Evolutionary conservation across 345 rosid genomes (phyloP).

Genomic region (Excoecaria cochinchinensis): DNA sequence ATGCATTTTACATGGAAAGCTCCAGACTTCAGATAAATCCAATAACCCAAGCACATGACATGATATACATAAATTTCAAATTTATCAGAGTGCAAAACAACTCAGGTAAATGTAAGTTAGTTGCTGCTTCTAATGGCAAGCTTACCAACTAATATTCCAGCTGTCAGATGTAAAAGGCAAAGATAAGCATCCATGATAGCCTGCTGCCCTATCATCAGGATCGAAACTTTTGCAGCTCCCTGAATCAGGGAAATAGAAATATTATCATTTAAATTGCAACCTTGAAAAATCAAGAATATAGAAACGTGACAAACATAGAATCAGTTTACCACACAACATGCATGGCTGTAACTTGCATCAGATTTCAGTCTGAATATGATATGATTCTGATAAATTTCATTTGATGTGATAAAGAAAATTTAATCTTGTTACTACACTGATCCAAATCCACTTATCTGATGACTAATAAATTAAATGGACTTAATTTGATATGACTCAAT

Average conservation of each 20-base stretch:
- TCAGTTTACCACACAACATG: not conserved
- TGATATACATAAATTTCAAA: not conserved
- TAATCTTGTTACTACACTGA: not conserved
- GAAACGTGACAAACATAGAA: not conserved
- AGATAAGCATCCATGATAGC: slow-evolving; percentile 99
- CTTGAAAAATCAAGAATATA: not conserved
- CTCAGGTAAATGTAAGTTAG: not conserved
- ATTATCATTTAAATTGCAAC: slow-evolving; percentile 18
- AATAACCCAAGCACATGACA: not conserved
- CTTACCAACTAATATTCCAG: slow-evolving; percentile 95
- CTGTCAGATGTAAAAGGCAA: slow-evolving; percentile 92
- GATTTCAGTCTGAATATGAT: not conserved
- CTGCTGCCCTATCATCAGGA: slow-evolving; percentile 92
- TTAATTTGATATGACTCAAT: not conserved
- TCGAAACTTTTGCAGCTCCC: slow-evolving; percentile 98
- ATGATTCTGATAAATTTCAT: not conserved
- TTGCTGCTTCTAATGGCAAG: not conserved
- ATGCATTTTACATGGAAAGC: not conserved
- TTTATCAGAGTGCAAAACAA: not conserved
- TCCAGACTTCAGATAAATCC: not conserved
- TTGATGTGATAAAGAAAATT: not conserved
- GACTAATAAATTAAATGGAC: not conserved
- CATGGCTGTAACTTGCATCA: not conserved
- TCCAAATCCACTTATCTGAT: not conserved
- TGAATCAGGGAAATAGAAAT: slow-evolving; percentile 35